Conservation (phyloP, 805 yeast species). For the Candida michaelii region DNA sequence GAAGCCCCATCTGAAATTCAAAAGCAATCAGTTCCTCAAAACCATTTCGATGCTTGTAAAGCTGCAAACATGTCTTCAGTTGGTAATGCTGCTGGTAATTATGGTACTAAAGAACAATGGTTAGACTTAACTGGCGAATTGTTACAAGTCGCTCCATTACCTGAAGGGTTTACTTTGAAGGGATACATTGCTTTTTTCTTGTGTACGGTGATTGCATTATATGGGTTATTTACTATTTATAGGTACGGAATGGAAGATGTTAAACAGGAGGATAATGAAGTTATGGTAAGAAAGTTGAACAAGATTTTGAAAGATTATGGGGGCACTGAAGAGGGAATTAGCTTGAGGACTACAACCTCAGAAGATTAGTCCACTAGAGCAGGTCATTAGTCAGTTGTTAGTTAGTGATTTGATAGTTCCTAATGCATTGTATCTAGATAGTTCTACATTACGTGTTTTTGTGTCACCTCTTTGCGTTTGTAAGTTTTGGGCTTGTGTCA, state of each 20-base stretch:
- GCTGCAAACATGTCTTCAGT: conserved; percentile 42
- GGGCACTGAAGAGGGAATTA: conserved; percentile 17
- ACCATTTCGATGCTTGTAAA: conserved; percentile 52
- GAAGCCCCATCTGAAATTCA: conserved; percentile 82
- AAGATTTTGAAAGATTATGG: conserved; percentile 30
- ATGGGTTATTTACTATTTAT: conserved; percentile 60
- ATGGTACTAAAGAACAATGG: conserved; percentile 51
- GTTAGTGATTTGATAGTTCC: no score
- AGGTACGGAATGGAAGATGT: conserved; percentile 68
- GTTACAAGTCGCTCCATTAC: conserved; percentile 60
- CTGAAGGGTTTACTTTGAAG: conserved; percentile 66
- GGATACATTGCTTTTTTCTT: conserved; percentile 65
- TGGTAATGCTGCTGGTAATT: conserved; percentile 71
- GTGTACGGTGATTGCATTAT: conserved; percentile 56
- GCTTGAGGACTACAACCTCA: no score
- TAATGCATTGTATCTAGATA: no score
- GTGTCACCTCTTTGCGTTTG: no score
- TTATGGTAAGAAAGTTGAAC: conserved; percentile 36
- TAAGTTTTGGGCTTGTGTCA: no score
- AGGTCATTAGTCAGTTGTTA: no score
- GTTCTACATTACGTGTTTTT: no score
- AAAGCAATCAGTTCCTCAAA: conserved; percentile 38
- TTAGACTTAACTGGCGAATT: conserved; percentile 60
- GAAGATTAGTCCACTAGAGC: no score
- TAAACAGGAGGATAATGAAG: conserved; percentile 47